Base-by-base conservation (phyloP, 345 rosid genomes). In the Rhizophora apiculata region DNA sequence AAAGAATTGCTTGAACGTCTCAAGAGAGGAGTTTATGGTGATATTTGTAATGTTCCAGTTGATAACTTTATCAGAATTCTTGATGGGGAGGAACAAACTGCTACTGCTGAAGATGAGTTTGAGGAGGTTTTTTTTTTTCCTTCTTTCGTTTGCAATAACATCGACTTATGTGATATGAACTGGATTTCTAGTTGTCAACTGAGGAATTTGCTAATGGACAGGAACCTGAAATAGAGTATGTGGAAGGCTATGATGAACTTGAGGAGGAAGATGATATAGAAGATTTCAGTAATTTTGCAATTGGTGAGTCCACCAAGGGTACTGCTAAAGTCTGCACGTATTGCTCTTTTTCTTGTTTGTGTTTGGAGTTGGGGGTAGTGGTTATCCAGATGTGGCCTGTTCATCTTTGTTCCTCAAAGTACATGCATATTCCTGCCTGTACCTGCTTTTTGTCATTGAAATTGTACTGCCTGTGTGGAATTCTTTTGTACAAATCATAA, bases 251-350 rank as follows among this genome's bases (percentile, higher is more conserved):
- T 66, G 89, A 88, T 55, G 97, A 84, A 53, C 87, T 91, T 27
- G 96, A 87, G 70, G 93, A 83, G 65, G 98, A 91, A 74, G 92
- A 89, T 20, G 99, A 95, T 67, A 95, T 95, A 32, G 98, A 94
- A 89, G 96, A 94, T 78, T 85, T 85, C 67, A 83, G 63, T 73
- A 82, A 81, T 61, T 51, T 80, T 65, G 82, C 78, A 54, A 63
- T 82, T 7, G 78, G 72, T 0, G 69, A 81, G 54, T 27, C 76
- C 55, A 75, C 22, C 73, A 49, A 48, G 34, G 83, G 73, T 64
- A 66, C 81, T 75, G 86, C 82, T 80, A 83, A 74, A 21, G 46
- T 27, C 29, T 18, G 29, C 15, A 0, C 21, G 43, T 32, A n/a
- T 59, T 52, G 3, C 34, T 59, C 13, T 24, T 30, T 46, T 10